Conservation (phyloP, 2,329 filamentous ascomycete genomes). For the Aureobasidium sp. region DNA sequence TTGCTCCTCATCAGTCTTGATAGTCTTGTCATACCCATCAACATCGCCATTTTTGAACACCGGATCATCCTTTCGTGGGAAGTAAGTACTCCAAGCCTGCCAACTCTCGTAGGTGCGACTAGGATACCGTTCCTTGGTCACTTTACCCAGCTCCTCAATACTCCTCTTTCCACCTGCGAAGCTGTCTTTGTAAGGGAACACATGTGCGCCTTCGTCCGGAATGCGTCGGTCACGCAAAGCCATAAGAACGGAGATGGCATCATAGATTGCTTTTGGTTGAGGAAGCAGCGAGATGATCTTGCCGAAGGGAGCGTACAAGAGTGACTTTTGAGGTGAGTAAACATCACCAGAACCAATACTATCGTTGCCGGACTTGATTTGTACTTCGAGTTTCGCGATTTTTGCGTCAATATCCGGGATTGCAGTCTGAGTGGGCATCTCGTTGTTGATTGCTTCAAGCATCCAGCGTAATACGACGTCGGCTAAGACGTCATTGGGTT, state of each 20-base stretch:
- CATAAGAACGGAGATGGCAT: conserved; percentile 32
- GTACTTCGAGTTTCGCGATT: conserved; percentile 25
- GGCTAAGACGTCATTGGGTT: conserved; percentile 37
- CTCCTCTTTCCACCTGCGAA: conserved; percentile 24
- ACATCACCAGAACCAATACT: conserved; percentile 36
- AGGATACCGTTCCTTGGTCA: conserved; percentile 32
- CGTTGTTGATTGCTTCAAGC: conserved; percentile 29
- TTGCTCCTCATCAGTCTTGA: not conserved
- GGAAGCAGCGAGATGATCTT: conserved; percentile 24
- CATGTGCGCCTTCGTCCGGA: conserved; percentile 31
- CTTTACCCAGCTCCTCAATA: conserved; percentile 24
- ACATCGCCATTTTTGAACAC: conserved; percentile 9
- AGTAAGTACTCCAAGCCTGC: conserved; percentile 17
- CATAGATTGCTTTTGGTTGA: conserved; percentile 23
- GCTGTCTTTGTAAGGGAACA: conserved; percentile 30
- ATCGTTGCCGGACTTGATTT: conserved; percentile 25
- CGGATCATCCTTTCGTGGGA: conserved; percentile 8
- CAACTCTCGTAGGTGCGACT: conserved; percentile 35
- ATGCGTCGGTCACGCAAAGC: conserved; percentile 38
- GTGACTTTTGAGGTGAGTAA: conserved; percentile 31
- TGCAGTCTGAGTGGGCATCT: conserved; percentile 26
- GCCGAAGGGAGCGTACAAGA: conserved; percentile 36
- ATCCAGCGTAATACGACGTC: conserved; percentile 38
- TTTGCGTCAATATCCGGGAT: conserved; percentile 28
- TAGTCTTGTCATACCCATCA: not conserved